Conservation (phyloP, 2,329 filamentous ascomycete genomes). For the Ciborinia camelliae region DNA sequence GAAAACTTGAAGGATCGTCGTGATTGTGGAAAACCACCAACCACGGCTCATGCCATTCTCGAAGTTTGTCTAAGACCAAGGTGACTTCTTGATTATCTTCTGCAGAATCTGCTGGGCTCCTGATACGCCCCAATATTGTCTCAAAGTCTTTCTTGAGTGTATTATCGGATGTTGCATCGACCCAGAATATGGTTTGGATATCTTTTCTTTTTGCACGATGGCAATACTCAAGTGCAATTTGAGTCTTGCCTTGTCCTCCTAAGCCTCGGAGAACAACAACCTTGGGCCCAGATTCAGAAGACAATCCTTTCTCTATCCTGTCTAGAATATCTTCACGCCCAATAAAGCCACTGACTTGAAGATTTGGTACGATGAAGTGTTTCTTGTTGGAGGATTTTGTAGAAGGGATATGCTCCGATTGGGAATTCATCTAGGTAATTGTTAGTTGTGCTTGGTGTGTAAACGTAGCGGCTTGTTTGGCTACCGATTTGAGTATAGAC, state of each 20-base stretch:
- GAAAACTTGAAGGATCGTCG: constrained; percentile 25
- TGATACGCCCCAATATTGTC: constrained; percentile 20
- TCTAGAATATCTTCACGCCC: constrained; percentile 25
- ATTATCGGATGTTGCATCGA: constrained; percentile 25
- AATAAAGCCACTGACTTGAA: constrained; percentile 23
- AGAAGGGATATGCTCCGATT: no score
- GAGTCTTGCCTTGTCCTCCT: constrained; percentile 31
- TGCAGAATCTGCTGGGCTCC: constrained; percentile 1
- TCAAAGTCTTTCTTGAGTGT: constrained; percentile 23
- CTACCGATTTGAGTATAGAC: not conserved
- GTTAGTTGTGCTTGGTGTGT: not conserved
- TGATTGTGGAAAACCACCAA: constrained; percentile 32
- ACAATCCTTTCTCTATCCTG: constrained; percentile 21
- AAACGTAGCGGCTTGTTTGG: not conserved
- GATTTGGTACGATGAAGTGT: constrained; percentile 21
- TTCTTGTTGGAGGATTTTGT: not conserved
- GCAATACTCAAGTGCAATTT: constrained; percentile 29
- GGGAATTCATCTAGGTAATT: not conserved
- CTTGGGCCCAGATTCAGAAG: constrained; percentile 5
- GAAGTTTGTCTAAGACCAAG: constrained; percentile 20
- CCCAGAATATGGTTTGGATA: constrained; percentile 24
- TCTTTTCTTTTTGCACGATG: constrained; percentile 19
- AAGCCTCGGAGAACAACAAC: constrained; percentile 26
- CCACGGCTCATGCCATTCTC: constrained; percentile 22
- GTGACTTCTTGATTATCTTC: not conserved